Evolutionary conservation across 805 yeast genomes (phyloP).

Genomic region (Yamadazyma tumulicola): DNA sequence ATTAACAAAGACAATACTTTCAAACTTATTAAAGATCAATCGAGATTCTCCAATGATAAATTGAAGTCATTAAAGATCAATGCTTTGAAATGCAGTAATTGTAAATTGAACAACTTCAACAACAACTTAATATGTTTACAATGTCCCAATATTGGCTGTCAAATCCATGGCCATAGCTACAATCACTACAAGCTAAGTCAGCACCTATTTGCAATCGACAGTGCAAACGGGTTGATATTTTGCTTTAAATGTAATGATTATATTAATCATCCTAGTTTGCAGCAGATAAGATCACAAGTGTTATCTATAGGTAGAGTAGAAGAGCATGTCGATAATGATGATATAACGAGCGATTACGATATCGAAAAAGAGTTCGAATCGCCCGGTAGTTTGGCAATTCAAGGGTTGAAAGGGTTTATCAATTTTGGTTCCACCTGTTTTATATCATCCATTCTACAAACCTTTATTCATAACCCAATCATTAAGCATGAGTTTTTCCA

Average conservation of each 20-base stretch:
- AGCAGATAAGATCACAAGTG: slow-evolving; percentile 41
- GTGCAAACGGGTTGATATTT: slow-evolving; percentile 62
- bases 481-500: slow-evolving; percentile 73
- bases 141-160: slow-evolving; percentile 75
- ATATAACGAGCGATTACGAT: background rate
- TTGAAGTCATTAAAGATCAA: slow-evolving; percentile 40
- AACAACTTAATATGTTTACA: slow-evolving; percentile 64
- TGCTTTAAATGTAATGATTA: slow-evolving; percentile 80
- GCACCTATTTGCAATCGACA: slow-evolving; percentile 52
- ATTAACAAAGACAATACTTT: slow-evolving; percentile 21
- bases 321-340: background rate
- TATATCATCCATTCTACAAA: slow-evolving; percentile 90
- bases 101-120: slow-evolving; percentile 39
- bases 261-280: slow-evolving; percentile 58
- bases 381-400: slow-evolving; percentile 54
- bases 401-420: slow-evolving; percentile 85
- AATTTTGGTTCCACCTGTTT: slow-evolving; percentile 98
- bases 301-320: background rate
- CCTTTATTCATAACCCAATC: slow-evolving; percentile 86
- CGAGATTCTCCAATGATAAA: slow-evolving; percentile 31
- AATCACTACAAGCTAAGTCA: slow-evolving; percentile 29
- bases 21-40: slow-evolving; percentile 33
- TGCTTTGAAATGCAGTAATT: slow-evolving; percentile 50
- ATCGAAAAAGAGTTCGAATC: slow-evolving; percentile 14
- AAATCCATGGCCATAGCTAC: slow-evolving; percentile 31